A percentile compares a stretch with the other conserved stretches of the same genome.
Evolutionary conservation across 2,329 filamentous ascomycete species (phyloP).

Genomic region (Fusarium avenaceum): DNA sequence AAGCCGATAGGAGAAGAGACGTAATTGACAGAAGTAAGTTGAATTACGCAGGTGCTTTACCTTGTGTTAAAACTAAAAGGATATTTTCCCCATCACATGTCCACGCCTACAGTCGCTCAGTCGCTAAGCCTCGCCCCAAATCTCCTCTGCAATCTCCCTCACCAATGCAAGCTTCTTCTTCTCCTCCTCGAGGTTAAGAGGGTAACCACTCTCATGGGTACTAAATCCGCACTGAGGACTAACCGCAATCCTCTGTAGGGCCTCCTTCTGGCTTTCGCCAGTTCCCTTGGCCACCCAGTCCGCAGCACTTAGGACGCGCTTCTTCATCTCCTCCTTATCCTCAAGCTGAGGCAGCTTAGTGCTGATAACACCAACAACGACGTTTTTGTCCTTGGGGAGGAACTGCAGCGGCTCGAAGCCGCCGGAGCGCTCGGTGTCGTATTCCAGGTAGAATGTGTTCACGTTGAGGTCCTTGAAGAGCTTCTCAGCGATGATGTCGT

Average conservation of each 20-base stretch:
- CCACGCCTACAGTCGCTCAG: background rate
- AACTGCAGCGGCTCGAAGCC: slow-evolving; percentile 75
- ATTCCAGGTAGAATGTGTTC: slow-evolving; percentile 78
- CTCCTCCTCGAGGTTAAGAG: slow-evolving; percentile 77
- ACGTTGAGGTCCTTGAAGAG: slow-evolving; percentile 74
- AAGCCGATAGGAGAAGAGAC: too few relatives aligned
- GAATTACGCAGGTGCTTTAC: too few relatives aligned
- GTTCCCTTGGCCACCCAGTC: slow-evolving; percentile 78
- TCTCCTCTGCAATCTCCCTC: slow-evolving; percentile 77
- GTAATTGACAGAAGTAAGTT: background rate
- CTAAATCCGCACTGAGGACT: slow-evolving; percentile 82
- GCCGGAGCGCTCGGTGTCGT: slow-evolving; percentile 74
- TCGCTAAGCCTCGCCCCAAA: slow-evolving; percentile 66
- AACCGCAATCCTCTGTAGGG: slow-evolving; percentile 75
- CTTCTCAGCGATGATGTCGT: slow-evolving; percentile 76
- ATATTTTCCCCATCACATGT: background rate
- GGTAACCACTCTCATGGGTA: slow-evolving; percentile 80
- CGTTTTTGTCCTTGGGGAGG: slow-evolving; percentile 71
- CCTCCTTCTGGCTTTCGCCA: slow-evolving; percentile 73
- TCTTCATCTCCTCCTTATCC: slow-evolving; percentile 73
- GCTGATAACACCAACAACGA: slow-evolving; percentile 74
- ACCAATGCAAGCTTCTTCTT: slow-evolving; percentile 79
- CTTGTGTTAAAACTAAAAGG: background rate
- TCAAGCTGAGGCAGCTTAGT: slow-evolving; percentile 74
- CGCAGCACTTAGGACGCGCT: slow-evolving; percentile 70